These are phyloP conservation scores for Arabis hirsuta DNA, from an alignment of 345 rosid species.

Conservation along the genomic window DNA sequence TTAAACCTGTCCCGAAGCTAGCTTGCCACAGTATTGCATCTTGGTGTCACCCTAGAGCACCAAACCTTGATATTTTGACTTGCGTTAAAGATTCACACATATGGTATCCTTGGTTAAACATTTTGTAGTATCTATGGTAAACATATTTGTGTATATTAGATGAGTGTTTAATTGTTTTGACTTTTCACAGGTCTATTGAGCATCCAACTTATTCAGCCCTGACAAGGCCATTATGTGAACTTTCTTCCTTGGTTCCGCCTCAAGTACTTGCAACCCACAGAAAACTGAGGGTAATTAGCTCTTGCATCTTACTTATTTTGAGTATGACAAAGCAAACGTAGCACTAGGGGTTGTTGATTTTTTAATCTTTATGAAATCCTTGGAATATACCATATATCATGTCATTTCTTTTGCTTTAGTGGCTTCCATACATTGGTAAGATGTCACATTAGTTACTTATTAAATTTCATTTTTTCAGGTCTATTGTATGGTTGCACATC, in stretches of 20 bases:
- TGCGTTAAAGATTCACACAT: constrained; percentile 98
- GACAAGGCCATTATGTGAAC: constrained; percentile 97
- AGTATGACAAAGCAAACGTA: constrained; percentile 17
- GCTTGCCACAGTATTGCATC: constrained; percentile 98
- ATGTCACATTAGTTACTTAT: constrained; percentile 35
- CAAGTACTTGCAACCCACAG: constrained; percentile 85
- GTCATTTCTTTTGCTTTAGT: constrained; percentile 12
- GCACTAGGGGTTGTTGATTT: constrained; percentile 7
- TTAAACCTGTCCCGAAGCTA: constrained; percentile 93
- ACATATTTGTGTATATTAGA: constrained; percentile 28
- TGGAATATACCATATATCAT: constrained; percentile 10
- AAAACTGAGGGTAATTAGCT: constrained; percentile 82
- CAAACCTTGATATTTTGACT: constrained; percentile 93
- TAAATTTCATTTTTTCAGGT: constrained; percentile 62
- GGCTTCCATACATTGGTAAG: constrained; percentile 25
- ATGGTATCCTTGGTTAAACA: constrained; percentile 58
- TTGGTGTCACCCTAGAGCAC: constrained; percentile 99
- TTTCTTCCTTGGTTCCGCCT: constrained; percentile 89
- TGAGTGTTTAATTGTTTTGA: constrained; percentile 26
- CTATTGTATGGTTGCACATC: constrained; percentile 97
- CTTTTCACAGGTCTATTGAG: constrained; percentile 87
- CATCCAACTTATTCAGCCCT: constrained; percentile 98
- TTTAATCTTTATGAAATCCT: constrained; percentile 9
- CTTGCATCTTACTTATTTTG: constrained; percentile 29
- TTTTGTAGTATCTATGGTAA: constrained; percentile 26